Base-by-base conservation (phyloP, 2,329 filamentous ascomycete genomes). In the Anisogramma anomala region DNA sequence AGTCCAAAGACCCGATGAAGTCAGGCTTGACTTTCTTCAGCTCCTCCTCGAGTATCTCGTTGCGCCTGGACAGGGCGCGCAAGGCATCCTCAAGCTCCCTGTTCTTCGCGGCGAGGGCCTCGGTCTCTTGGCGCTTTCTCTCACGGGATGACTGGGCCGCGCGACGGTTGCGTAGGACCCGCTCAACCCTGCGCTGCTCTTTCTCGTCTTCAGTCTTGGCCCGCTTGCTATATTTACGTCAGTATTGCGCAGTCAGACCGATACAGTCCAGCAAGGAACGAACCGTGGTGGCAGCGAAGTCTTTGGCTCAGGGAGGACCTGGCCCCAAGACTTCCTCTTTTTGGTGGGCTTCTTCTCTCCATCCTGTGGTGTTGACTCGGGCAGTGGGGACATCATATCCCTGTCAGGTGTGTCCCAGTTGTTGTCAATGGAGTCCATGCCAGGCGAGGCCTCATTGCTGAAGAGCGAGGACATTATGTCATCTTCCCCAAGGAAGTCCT, bases 181-280 rank as follows among this genome's bases (percentile, higher is more conserved):
- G 85, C 69, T 98, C 91, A 41, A 96, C 93, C 48, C 91, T 84
- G 33, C 91, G 83, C 64, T 98, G 91, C 65, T 96, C 91, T 67
- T 98, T 98, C 65, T 98, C 91, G 56, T 95, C 91, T 55, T 94
- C 89, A 3, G 91, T 98, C 74, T 96, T 98, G 53, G 91, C 91
- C 48, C 91, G 86, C 77, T 98, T 98, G 51, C 84, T 86, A 48
- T 41, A 6, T 45, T 37, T 7, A 38, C 55, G 50, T 60, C 55
- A 60, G 53, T 41, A 23, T 5, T 23, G 22, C 22, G 11, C 11
- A 14, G 15, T 22, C 4, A 6, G 10, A 50, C 48, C 15, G 23
- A 18, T 30, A 3, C 4, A 6, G 42, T 17, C 36, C 18, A 20
- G 28, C 47, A 33, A 3, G 13, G 26, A 48, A 56, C 67, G 56